Base-by-base conservation (phyloP, 2,329 filamentous ascomycete species). In the Elsinoe batatas region DNA sequence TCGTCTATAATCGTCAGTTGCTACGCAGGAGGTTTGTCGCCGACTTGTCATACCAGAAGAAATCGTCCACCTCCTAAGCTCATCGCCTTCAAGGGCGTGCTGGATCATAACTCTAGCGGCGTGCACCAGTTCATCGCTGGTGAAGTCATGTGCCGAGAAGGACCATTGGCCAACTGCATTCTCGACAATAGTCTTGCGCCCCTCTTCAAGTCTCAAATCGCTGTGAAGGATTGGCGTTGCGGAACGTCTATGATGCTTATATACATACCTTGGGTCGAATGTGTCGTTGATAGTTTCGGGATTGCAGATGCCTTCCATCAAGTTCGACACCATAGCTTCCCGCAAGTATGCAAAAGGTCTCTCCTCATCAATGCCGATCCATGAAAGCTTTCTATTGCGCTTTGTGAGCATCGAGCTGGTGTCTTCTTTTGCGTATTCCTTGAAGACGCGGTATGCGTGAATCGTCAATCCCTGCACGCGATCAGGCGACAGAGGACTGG, bases 231-330 rank as follows among this genome's bases (percentile, higher is more conserved):
- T 61, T 47, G 59, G 57, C 54, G 11, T n/a, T 7, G 8, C 2
- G 2, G 11, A 30, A 13, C 2, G 40, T 38, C 12, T 22, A 37
- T 8, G 17, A 8, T 30, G n/a, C 17, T 59, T 22, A 15, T 3
- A 26, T 49, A 61, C 74, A 76, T 63, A 85, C 80, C 65, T 79
- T 74, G 69, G 77, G 70, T 73, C 85, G 71, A 72, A 79, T 70
- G 72, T 84, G 72, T 73, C 88, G 72, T 74, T 77, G 53, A 71
- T 76, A 65, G 72, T 83, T 73, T 77, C 82, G 66, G 73, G 80
- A 60, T 85, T 87, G 69, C 91, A 95, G 55, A 95, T 95, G 36
- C 88, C 83, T 64, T 84, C 85, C 87, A 95, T 93, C 57, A 96
- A 77, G 56, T 84, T 84, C 1, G 89, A 93, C 4, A 96, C 91